phyloP scores from a whole-genome alignment of 2,329 filamentous ascomycete genomes.

The Cercospora berteroae region DNA sequence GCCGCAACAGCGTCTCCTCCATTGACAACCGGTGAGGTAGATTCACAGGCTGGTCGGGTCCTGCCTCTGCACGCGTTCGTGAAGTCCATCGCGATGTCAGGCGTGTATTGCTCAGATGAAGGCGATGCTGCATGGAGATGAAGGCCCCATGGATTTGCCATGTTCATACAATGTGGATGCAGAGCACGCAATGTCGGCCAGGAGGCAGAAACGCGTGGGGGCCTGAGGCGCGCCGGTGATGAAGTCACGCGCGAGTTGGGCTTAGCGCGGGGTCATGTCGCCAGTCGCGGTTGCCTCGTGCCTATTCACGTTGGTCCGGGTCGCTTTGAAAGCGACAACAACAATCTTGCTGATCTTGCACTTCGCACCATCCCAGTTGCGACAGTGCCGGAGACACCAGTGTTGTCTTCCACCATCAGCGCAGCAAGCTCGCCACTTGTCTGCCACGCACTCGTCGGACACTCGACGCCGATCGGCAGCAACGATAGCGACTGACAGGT shows the following conservation, averaged over 20 bases:
- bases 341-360: background rate
- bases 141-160: background rate
- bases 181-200: slow-evolving; percentile 3
- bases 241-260: background rate
- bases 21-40: background rate
- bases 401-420: background rate
- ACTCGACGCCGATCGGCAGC: background rate
- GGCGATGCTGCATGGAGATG: background rate
- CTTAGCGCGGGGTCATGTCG: slow-evolving; percentile 1
- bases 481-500: background rate
- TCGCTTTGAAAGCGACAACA: background rate
- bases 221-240: background rate
- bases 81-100: background rate
- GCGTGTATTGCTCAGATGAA: background rate
- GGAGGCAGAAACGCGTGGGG: background rate
- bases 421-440: slow-evolving; percentile 9
- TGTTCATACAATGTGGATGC: background rate
- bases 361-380: background rate
- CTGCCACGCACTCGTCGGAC: background rate
- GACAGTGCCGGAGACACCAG: background rate
- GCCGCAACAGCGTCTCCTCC: background rate
- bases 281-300: slow-evolving; percentile 1
- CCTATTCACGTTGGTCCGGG: background rate
- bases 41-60: background rate
- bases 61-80: background rate